Conservation (phyloP, 805 yeast species). For the Starmerella stigmatis region DNA sequence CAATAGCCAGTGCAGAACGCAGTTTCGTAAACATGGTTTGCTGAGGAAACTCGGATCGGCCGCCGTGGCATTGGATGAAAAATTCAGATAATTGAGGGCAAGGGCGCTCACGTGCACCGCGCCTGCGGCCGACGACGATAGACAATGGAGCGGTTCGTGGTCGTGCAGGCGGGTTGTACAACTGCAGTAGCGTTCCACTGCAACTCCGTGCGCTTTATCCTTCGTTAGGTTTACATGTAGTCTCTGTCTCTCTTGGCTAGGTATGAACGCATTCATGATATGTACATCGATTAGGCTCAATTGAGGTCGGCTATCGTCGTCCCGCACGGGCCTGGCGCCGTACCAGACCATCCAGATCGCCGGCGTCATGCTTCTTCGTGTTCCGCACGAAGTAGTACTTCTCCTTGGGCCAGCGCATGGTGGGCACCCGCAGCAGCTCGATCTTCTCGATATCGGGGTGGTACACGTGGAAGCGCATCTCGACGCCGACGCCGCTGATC, state of each 20-base stretch:
- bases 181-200: no score
- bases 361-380: constrained; percentile 33
- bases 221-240: no score
- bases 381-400: constrained; percentile 85
- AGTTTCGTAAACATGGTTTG: constrained; percentile 5
- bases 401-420: constrained; percentile 60
- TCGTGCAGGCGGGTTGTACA: no score
- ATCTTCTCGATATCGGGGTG: constrained; percentile 68
- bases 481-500: constrained; percentile 74
- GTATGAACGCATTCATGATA: background rate
- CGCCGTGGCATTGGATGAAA: constrained; percentile 8
- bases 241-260: no score
- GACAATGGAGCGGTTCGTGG: no score
- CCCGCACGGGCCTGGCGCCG: constrained; percentile 27
- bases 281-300: background rate
- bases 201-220: no score
- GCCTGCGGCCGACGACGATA: background rate
- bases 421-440: constrained; percentile 67
- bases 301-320: background rate
- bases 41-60: background rate
- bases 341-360: constrained; percentile 31
- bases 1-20: constrained; percentile 8
- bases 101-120: background rate
- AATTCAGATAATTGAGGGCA: constrained; percentile 2
- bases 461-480: constrained; percentile 66